A percentile compares a stretch with the other conserved stretches of the same genome.
Evolutionary conservation across 2,329 filamentous ascomycete genomes (phyloP).

Genomic region (Fusarium caatingaense): DNA sequence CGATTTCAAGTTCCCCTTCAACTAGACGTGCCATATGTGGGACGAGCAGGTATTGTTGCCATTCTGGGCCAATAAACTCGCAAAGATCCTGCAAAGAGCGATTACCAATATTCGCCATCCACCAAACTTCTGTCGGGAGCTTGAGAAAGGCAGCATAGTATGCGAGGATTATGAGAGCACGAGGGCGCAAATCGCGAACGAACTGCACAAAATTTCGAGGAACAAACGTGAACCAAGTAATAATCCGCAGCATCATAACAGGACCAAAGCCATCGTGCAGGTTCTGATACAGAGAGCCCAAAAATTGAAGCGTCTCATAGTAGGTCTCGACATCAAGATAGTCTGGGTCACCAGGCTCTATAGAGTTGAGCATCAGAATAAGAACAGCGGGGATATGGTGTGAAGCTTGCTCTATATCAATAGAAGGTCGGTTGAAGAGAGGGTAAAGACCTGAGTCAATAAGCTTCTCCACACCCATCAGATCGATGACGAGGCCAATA

Average conservation of each 20-base stretch:
- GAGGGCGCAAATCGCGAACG: constrained; percentile 55
- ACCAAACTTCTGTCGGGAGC: constrained; percentile 59
- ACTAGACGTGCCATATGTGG: constrained; percentile 54
- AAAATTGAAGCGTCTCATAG: constrained; percentile 59
- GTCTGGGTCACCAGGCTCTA: constrained; percentile 57
- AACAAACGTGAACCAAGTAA: constrained; percentile 65
- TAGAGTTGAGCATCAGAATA: constrained; percentile 61
- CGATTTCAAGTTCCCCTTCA: constrained; percentile 51
- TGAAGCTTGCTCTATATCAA: constrained; percentile 58
- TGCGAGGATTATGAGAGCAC: constrained; percentile 63
- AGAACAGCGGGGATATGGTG: constrained; percentile 60
- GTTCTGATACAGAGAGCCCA: constrained; percentile 64
- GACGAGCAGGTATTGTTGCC: constrained; percentile 55
- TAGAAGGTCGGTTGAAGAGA: constrained; percentile 62
- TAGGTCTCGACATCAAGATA: constrained; percentile 55
- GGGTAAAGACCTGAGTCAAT: constrained; percentile 57
- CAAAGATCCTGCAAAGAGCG: constrained; percentile 60
- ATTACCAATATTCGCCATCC: constrained; percentile 60
- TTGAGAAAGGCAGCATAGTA: constrained; percentile 65
- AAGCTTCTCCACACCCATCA: constrained; percentile 44
- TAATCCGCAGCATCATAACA: constrained; percentile 61
- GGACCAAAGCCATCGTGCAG: constrained; percentile 58
- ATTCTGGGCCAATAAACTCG: constrained; percentile 54
- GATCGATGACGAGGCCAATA: constrained; percentile 60
- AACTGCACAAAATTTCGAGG: constrained; percentile 59